Base-by-base conservation (phyloP, 192 early-diverging fungal genomes). In the Coemansia sp. region DNA sequence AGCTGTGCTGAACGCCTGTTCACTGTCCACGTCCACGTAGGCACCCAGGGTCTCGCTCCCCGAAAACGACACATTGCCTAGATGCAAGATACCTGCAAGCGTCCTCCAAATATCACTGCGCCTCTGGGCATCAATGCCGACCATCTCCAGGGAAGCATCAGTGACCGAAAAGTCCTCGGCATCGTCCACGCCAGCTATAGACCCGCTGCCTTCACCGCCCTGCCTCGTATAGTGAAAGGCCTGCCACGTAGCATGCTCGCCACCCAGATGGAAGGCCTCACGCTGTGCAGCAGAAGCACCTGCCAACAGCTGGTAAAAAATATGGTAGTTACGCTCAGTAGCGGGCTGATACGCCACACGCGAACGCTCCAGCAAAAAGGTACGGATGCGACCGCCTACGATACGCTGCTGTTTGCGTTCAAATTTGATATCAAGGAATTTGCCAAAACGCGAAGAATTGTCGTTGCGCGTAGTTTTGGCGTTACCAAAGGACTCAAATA, bases 271-370 rank as follows among this genome's bases (percentile, higher is more conserved):
- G 46, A 94, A 78, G 0, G 84, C 81, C 50, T 79, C 80, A 34
- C 82, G 86, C 81, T 88, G 88, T 55, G 87, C 82, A 10, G 55
- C 40, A 10, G 78, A 72, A 1, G 84, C 81, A 4, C 95, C 95
- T 15, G 89, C 87, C 3, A 99, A 70, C 22, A 99, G 76, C 66
- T 94, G 87, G 79, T 99, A 97, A 74, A 99, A 98, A 25, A 96
- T 87, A 67, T 97, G 91, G 77, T 96, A 99, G 75, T 85, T 93
- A 47, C 89, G 82, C 46, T 94, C 94, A 71, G 46, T 83, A 65
- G 47, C 72, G 39, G 72, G 66, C 58, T 76, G 72, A 48, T 54
- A 76, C 7, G 81, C 80, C 36, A 97, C 85, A n/a, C 94, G 85
- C 39, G 76, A 77, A 51, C 91, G 92, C 59, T 99, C 94, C 40